Evolutionary conservation across 345 rosid genomes (phyloP).

Genomic region (Salix koriyanagi): DNA sequence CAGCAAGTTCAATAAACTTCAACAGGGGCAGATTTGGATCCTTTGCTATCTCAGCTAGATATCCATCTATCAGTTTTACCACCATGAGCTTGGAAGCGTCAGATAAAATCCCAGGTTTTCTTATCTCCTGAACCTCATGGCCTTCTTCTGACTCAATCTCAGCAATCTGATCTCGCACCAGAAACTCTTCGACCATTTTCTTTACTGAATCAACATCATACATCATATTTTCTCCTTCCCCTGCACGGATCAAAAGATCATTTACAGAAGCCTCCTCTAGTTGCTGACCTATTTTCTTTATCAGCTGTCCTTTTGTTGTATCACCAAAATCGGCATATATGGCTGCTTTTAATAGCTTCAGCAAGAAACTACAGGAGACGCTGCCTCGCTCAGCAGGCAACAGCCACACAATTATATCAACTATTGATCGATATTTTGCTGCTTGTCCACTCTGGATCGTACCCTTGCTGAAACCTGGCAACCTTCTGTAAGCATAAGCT

Average conservation of each 20-base stretch:
- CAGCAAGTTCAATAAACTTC: constrained; percentile 64
- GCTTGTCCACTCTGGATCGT: constrained; percentile 44
- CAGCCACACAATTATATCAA: constrained; percentile 57
- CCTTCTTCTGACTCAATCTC: constrained; percentile 41
- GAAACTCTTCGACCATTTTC: constrained; percentile 55
- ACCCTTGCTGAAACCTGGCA: constrained; percentile 67
- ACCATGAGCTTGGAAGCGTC: constrained; percentile 86
- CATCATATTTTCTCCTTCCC: constrained; percentile 46
- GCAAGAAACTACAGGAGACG: constrained; percentile 71
- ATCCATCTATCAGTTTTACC: constrained; percentile 66
- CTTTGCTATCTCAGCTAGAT: constrained; percentile 73
- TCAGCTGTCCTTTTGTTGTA: constrained; percentile 39
- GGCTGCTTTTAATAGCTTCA: constrained; percentile 72
- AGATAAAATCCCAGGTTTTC: constrained; percentile 55
- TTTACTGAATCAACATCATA: constrained; percentile 61
- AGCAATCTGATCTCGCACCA: constrained; percentile 45
- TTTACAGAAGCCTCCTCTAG: constrained; percentile 67
- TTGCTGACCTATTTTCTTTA: constrained; percentile 61
- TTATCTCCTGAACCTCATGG: constrained; percentile 36
- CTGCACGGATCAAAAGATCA: constrained; percentile 56
- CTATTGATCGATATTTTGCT: constrained; percentile 42
- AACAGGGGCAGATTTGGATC: constrained; percentile 54
- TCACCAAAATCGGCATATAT: constrained; percentile 51
- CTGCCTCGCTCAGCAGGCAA: constrained; percentile 66
- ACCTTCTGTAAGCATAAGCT: constrained; percentile 72